Percentiles rank a stretch among this genome's conserved stretches.
Conservation (phyloP, 768 basidiomycete species). For the Hericium rajendrae region DNA sequence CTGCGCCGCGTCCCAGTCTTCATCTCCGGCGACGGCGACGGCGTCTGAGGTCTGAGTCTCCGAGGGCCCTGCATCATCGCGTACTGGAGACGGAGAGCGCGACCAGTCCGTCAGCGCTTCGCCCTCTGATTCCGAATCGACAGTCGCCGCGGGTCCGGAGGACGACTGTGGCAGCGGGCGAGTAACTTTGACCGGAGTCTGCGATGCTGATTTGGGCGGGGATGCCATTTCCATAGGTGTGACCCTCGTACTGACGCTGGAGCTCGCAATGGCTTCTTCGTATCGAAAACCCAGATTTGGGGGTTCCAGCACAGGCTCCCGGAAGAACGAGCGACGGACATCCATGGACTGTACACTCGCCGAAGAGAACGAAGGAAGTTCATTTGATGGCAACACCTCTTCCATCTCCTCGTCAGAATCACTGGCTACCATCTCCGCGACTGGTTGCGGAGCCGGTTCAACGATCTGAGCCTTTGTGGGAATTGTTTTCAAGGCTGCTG, state of each 20-base stretch:
- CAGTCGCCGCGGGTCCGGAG: background rate
- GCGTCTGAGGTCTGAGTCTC: slow-evolving; percentile 4
- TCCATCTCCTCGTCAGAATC: slow-evolving; percentile 12
- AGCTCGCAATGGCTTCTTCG: background rate
- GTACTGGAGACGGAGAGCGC: slow-evolving; percentile 26
- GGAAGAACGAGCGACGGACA: background rate
- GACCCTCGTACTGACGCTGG: background rate
- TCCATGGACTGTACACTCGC: no score
- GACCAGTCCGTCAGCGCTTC: slow-evolving; percentile 27
- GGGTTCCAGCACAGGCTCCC: background rate
- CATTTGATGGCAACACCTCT: slow-evolving; percentile 2
- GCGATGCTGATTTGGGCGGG: background rate
- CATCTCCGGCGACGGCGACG: slow-evolving; percentile 26
- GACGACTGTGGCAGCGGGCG: background rate
- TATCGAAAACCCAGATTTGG: background rate
- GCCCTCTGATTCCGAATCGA: slow-evolving; percentile 13
- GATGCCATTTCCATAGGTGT: background rate
- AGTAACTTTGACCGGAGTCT: background rate
- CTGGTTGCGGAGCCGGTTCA: background rate
- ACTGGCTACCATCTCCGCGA: background rate
- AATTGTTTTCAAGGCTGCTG: background rate
- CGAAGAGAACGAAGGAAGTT: no score
- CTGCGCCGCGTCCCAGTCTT: slow-evolving; percentile 72
- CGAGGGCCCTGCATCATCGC: slow-evolving; percentile 7
- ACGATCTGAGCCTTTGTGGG: background rate